These are phyloP conservation scores for Jaminaea rosea DNA, from an alignment of 1,284 basidiomycete species.

Conservation along the genomic window DNA sequence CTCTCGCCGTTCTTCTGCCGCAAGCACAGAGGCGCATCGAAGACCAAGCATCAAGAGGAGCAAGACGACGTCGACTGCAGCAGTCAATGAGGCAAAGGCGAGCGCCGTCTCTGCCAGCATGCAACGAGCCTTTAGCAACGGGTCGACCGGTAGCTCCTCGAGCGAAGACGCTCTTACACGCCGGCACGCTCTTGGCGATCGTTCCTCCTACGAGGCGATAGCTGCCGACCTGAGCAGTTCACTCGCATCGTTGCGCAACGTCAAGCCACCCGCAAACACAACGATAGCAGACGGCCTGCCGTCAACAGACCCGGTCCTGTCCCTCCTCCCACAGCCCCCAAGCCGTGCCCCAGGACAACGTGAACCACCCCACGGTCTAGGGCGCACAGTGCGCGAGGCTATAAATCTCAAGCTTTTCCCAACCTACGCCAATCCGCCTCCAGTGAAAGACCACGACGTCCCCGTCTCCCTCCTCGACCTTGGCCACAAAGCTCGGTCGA, in stretches of 20 bases:
- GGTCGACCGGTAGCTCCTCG: neutral
- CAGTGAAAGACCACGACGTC: constrained; percentile 88
- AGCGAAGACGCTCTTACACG: too few species aligned
- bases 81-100: neutral
- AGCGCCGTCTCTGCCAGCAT: neutral
- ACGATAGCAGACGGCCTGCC: too few species aligned
- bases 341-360: constrained; percentile 20
- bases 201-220: too few species aligned
- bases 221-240: too few species aligned
- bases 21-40: too few species aligned
- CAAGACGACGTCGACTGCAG: neutral
- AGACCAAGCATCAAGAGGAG: neutral
- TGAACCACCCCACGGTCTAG: constrained; percentile 40
- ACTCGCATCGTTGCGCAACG: too few species aligned
- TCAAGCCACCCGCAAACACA: too few species aligned
- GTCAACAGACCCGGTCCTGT: too few species aligned
- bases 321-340: too few species aligned
- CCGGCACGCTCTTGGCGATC: too few species aligned
- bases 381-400: constrained; percentile 42
- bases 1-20: too few species aligned
- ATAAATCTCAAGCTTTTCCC: constrained; percentile 76
- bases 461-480: constrained; percentile 82
- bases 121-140: neutral
- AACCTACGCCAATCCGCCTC: constrained; percentile 85
- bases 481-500: constrained; percentile 41